phyloP scores from a whole-genome alignment of 2,329 filamentous ascomycete species.

The Scytalidium lignicola region DNA sequence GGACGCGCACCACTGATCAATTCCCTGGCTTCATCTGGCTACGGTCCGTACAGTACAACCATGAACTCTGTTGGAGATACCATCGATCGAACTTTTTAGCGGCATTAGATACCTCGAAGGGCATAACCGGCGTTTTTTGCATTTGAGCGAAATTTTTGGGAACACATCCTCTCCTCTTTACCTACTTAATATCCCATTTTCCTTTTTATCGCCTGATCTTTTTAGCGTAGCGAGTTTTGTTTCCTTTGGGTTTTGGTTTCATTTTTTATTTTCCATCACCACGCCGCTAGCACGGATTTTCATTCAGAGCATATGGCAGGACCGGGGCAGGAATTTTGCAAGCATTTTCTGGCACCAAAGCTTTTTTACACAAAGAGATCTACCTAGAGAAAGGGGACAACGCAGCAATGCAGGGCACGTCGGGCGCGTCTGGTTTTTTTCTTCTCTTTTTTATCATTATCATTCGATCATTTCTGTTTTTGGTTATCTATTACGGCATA shows the following conservation, averaged over 20 bases:
- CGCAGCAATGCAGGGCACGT: conserved; percentile 57
- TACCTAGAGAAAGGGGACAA: conserved; percentile 45
- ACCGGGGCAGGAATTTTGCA: conserved; percentile 22
- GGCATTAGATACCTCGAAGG: conserved; percentile 26
- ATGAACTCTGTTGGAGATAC: conserved; percentile 11
- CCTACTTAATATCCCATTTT: conserved; percentile 28
- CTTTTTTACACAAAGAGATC: conserved; percentile 21
- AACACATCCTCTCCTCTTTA: conserved; percentile 16
- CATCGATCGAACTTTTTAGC: conserved; percentile 23
- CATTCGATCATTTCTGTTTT: conserved; percentile 20
- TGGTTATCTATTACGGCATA: conserved; percentile 22
- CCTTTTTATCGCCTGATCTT: conserved; percentile 34
- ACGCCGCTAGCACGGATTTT: conserved; percentile 28
- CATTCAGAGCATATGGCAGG: conserved; percentile 25
- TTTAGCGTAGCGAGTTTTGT: conserved; percentile 47
- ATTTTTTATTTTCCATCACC: conserved; percentile 43
- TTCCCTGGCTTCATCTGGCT: conserved; percentile 10
- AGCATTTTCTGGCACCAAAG: conserved; percentile 34
- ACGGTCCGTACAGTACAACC: conserved; percentile 3
- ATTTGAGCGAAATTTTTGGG: conserved; percentile 26
- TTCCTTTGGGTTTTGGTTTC: conserved; percentile 34
- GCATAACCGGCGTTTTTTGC: conserved; percentile 24
- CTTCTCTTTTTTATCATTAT: conserved; percentile 20
- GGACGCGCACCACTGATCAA: conserved; percentile 21
- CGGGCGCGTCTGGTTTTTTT: conserved; percentile 35